phyloP scores from a whole-genome alignment of 768 basidiomycete species.

The Pholiota microspora region DNA sequence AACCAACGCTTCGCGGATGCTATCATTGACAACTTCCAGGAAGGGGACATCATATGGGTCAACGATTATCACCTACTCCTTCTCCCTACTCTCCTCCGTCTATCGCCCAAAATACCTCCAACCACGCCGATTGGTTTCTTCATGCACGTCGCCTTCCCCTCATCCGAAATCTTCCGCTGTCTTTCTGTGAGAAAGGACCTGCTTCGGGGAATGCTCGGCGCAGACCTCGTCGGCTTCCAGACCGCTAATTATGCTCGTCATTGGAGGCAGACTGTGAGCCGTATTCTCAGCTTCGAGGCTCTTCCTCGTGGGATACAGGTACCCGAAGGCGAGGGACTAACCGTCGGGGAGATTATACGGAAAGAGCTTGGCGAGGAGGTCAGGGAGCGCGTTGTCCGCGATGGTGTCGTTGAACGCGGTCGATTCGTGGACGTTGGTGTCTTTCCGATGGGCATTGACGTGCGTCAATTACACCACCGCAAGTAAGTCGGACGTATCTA shows the following conservation, averaged over 20 bases:
- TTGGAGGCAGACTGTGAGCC: slow-evolving; percentile 81
- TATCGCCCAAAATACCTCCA: slow-evolving; percentile 49
- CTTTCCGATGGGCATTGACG: slow-evolving; percentile 92
- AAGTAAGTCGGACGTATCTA: slow-evolving; percentile 37
- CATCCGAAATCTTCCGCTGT: slow-evolving; percentile 94
- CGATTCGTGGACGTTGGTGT: slow-evolving; percentile 83
- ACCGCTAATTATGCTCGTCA: slow-evolving; percentile 81
- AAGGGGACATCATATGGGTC: slow-evolving; percentile 90
- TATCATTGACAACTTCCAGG: slow-evolving; percentile 76
- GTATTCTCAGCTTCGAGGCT: slow-evolving; percentile 78
- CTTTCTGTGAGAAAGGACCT: slow-evolving; percentile 76
- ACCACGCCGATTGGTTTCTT: slow-evolving; percentile 86
- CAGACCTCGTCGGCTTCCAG: slow-evolving; percentile 93
- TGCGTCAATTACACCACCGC: slow-evolving; percentile 60
- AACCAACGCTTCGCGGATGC: slow-evolving; percentile 88
- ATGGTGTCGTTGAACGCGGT: slow-evolving; percentile 35
- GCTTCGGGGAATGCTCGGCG: slow-evolving; percentile 85
- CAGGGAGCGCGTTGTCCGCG: slow-evolving; percentile 19
- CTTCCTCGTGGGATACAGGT: slow-evolving; percentile 81
- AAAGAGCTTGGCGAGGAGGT: slow-evolving; percentile 8
- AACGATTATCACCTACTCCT: slow-evolving; percentile 98
- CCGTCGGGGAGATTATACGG: slow-evolving; percentile 7
- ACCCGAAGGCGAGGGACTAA: slow-evolving; percentile 34
- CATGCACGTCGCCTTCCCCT: slow-evolving; percentile 95
- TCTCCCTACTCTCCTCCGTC: slow-evolving; percentile 82